A percentile compares a stretch with the other conserved stretches of the same genome.
Evolutionary conservation across 805 yeast species (phyloP).

Genomic region (Grigorovia transvaalensis): DNA sequence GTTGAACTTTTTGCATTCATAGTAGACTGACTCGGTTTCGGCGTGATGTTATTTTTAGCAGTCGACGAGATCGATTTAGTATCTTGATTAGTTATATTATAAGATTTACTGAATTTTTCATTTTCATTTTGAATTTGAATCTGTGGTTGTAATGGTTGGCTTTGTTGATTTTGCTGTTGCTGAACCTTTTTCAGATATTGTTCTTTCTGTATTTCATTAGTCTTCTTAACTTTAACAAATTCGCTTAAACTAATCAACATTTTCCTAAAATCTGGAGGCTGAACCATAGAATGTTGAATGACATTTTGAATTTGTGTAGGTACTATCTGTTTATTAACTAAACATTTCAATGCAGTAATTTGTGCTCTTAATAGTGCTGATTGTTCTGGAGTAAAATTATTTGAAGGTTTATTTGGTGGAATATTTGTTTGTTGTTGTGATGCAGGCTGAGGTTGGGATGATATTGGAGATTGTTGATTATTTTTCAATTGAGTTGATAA

Average conservation of each 20-base stretch:
- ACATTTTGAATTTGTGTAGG: conserved; percentile 19
- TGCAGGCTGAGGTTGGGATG: neutral
- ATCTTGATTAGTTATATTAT: too few species aligned
- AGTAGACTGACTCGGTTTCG: too few species aligned
- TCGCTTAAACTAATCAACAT: conserved; percentile 24
- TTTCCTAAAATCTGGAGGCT: conserved; percentile 27
- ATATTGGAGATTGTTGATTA: neutral
- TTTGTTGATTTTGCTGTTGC: neutral
- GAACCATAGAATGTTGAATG: conserved; percentile 23
- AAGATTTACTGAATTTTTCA: too few species aligned
- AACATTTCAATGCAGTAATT: conserved; percentile 26
- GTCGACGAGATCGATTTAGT: too few species aligned
- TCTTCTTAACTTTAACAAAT: conserved; percentile 15
- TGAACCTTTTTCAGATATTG: neutral
- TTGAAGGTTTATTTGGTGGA: conserved; percentile 6
- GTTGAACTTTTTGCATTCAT: too few species aligned
- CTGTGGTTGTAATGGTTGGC: neutral
- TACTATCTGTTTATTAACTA: conserved; percentile 24
- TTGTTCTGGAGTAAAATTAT: conserved; percentile 22
- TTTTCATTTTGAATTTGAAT: too few species aligned
- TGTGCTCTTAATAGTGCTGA: conserved; percentile 27
- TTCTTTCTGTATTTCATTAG: neutral
- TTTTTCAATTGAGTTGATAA: neutral
- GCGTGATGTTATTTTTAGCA: too few species aligned
- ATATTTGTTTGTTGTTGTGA: conserved; percentile 1